A percentile compares a stretch with the other conserved stretches of the same genome.
These are phyloP conservation scores for Chiua virens DNA, from an alignment of 768 basidiomycete genomes.

Conservation along the genomic window DNA sequence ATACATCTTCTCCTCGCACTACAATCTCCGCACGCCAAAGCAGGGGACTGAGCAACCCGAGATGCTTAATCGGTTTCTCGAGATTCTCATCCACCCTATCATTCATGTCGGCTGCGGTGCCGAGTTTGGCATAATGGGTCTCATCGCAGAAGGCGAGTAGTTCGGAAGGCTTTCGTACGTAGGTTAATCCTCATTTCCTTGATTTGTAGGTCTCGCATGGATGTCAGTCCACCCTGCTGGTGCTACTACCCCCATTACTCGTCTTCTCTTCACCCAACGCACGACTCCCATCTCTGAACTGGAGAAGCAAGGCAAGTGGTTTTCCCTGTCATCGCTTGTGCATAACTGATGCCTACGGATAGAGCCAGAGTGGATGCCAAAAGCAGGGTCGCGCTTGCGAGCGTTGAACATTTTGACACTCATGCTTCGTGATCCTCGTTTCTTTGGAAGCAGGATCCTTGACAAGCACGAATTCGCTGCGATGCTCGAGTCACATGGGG, in stretches of 20 bases:
- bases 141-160: conserved; percentile 58
- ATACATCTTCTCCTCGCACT: conserved; percentile 55
- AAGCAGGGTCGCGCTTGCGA: conserved; percentile 33
- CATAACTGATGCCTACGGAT: background rate
- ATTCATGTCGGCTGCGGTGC: conserved; percentile 64
- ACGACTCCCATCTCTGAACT: conserved; percentile 20
- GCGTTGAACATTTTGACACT: conserved; percentile 55
- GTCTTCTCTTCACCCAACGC: conserved; percentile 27
- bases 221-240: conserved; percentile 48
- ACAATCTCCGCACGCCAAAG: conserved; percentile 40
- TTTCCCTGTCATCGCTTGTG: background rate
- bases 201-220: conserved; percentile 56
- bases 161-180: background rate
- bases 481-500: conserved; percentile 37
- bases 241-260: conserved; percentile 37
- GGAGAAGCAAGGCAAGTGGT: conserved; percentile 17
- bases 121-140: conserved; percentile 63
- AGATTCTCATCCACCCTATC: conserved; percentile 63
- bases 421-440: conserved; percentile 51
- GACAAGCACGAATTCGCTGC: conserved; percentile 37
- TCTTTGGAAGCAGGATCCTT: conserved; percentile 29
- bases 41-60: conserved; percentile 41
- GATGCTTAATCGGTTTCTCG: conserved; percentile 60
- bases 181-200: background rate
- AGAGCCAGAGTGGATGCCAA: conserved; percentile 28